These are phyloP conservation scores for Teunomyces atbi DNA, from an alignment of 805 yeast genomes.

Conservation along the genomic window DNA sequence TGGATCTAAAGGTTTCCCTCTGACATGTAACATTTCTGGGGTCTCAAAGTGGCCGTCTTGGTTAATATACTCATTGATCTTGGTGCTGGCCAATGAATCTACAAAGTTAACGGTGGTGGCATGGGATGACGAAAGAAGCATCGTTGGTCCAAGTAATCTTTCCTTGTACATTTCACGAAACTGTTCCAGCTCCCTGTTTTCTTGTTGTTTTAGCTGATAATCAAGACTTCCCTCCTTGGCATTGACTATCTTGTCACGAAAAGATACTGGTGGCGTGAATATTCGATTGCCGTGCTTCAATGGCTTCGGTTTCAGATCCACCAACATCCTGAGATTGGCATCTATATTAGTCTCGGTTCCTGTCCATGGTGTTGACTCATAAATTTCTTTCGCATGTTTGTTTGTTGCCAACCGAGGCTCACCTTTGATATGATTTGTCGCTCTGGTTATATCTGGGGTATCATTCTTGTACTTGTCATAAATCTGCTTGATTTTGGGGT, in stretches of 20 bases:
- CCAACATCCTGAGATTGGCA: slow-evolving; percentile 51
- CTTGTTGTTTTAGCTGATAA: slow-evolving; percentile 45
- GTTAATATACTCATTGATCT: slow-evolving; percentile 66
- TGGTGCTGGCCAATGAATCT: slow-evolving; percentile 67
- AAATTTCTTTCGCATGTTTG: slow-evolving; percentile 30
- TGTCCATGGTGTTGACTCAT: slow-evolving; percentile 55
- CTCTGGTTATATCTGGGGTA: slow-evolving; percentile 6
- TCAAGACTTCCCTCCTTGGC: slow-evolving; percentile 71
- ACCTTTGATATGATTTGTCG: slow-evolving; percentile 25
- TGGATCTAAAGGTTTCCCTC: slow-evolving; percentile 62
- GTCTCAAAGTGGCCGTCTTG: slow-evolving; percentile 68
- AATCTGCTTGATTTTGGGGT: slow-evolving; percentile 16
- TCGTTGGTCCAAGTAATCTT: slow-evolving; percentile 56
- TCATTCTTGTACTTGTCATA: slow-evolving; percentile 13
- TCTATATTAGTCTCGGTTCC: slow-evolving; percentile 53
- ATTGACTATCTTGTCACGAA: slow-evolving; percentile 43
- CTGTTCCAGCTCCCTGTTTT: slow-evolving; percentile 34
- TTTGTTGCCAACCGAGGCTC: slow-evolving; percentile 27
- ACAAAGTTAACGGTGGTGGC: slow-evolving; percentile 50
- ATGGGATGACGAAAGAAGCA: slow-evolving; percentile 42
- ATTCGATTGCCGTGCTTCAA: slow-evolving; percentile 14
- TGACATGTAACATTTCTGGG: slow-evolving; percentile 39
- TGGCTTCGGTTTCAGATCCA: slow-evolving; percentile 49
- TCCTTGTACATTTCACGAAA: slow-evolving; percentile 65
- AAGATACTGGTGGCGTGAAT: slow-evolving; percentile 19